Evolutionary conservation across 306 rosid species (phyloP).

Genomic region (Quercus gilva): DNA sequence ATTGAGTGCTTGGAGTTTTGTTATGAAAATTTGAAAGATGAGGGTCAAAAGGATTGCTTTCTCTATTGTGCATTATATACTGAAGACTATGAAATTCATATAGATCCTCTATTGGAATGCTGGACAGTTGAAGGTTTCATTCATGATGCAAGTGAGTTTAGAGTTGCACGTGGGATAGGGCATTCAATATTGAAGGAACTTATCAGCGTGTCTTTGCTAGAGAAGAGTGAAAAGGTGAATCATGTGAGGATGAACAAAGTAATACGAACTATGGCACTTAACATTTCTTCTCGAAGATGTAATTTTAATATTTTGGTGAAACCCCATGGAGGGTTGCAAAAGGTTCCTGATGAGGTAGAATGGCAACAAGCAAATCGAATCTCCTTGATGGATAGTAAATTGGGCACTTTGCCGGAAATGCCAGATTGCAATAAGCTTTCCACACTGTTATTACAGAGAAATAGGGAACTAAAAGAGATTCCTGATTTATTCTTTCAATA

Average conservation of each 20-base stretch:
- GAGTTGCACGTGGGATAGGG: neutral
- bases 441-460: too few species aligned
- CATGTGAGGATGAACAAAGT: slow-evolving; percentile 25
- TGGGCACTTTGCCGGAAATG: too few species aligned
- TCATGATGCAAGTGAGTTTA: neutral
- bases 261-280: slow-evolving; percentile 23
- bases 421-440: too few species aligned
- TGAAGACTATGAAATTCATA: slow-evolving; percentile 17
- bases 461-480: too few species aligned
- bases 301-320: neutral
- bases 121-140: slow-evolving; percentile 20
- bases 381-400: neutral
- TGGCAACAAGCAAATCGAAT: too few species aligned
- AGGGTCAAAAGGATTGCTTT: neutral
- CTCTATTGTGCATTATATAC: slow-evolving; percentile 20
- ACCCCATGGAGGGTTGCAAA: neutral
- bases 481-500: too few species aligned
- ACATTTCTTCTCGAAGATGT: neutral
- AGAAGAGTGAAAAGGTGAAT: slow-evolving; percentile 6
- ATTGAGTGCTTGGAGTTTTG: neutral
- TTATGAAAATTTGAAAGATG: neutral
- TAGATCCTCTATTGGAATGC: slow-evolving; percentile 24
- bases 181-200: neutral
- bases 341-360: too few species aligned
- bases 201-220: slow-evolving; percentile 2